Evolutionary conservation across 768 basidiomycete genomes (phyloP).

Genomic region (Lentinula aciculospora): DNA sequence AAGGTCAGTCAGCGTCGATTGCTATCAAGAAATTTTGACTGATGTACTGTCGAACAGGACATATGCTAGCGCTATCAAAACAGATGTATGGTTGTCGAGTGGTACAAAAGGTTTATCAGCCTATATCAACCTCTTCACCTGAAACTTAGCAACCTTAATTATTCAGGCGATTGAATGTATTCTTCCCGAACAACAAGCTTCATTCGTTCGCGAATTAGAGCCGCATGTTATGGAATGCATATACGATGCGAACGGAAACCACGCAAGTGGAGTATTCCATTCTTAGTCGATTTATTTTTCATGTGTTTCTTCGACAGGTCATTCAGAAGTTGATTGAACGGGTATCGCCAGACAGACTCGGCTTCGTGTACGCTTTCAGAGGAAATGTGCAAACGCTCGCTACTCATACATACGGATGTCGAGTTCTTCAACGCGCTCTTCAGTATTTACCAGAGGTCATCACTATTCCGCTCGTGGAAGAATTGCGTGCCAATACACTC

Average conservation of each 20-base stretch:
- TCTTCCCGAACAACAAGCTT: slow-evolving; percentile 68
- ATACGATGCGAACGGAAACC: slow-evolving; percentile 90
- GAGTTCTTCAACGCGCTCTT: slow-evolving; percentile 90
- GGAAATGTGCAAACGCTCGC: slow-evolving; percentile 78
- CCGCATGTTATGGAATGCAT: slow-evolving; percentile 79
- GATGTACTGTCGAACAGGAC: slow-evolving; percentile 13
- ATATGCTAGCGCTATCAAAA: slow-evolving; percentile 68
- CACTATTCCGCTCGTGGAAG: slow-evolving; percentile 71
- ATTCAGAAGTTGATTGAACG: slow-evolving; percentile 86
- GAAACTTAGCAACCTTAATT: slow-evolving; percentile 9
- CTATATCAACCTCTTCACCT: neutral
- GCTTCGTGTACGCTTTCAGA: slow-evolving; percentile 69
- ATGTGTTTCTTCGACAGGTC: slow-evolving; percentile 37
- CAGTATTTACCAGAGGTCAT: slow-evolving; percentile 73
- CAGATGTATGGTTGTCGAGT: slow-evolving; percentile 98
- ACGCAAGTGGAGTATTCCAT: slow-evolving; percentile 48
- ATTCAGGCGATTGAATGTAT: slow-evolving; percentile 79
- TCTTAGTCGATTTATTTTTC: neutral
- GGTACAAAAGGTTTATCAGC: slow-evolving; percentile 70
- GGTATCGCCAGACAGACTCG: slow-evolving; percentile 69
- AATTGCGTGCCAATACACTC: slow-evolving; percentile 66
- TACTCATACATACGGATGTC: slow-evolving; percentile 89
- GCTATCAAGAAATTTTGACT: neutral
- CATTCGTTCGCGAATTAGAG: slow-evolving; percentile 75
- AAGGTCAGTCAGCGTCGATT: slow-evolving; percentile 31